Percentiles rank a stretch among this genome's conserved stretches.
Conservation (phyloP, 768 basidiomycete genomes). For the Agaricus blazei region DNA sequence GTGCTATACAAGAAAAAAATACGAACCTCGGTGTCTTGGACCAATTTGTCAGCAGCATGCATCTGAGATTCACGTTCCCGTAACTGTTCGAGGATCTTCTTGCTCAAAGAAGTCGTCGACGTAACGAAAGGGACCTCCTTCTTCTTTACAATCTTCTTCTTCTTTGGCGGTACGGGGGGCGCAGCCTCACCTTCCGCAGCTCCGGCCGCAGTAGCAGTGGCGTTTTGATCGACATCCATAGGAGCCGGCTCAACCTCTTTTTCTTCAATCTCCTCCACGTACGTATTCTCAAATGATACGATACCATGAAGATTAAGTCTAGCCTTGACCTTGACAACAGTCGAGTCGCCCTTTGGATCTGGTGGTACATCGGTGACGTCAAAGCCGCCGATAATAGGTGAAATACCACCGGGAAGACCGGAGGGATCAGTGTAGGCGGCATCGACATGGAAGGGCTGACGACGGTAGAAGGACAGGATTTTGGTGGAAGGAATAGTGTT, state of each 20-base stretch:
- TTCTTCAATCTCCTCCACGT: constrained; percentile 80
- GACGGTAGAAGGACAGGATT: constrained; percentile 91
- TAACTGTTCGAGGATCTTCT: constrained; percentile 53
- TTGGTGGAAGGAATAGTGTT: constrained; percentile 92
- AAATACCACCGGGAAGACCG: constrained; percentile 69
- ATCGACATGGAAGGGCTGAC: constrained; percentile 83
- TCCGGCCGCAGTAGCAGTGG: too few relatives aligned
- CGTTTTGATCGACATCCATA: constrained; percentile 58
- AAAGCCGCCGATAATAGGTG: constrained; percentile 83
- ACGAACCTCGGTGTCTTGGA: constrained; percentile 92
- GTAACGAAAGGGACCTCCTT: constrained; percentile 73
- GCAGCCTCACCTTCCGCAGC: constrained; percentile 26
- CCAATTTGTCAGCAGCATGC: constrained; percentile 90
- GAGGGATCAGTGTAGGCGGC: constrained; percentile 75
- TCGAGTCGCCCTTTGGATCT: constrained; percentile 63
- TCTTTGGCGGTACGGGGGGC: constrained; percentile 56
- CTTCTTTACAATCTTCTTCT: constrained; percentile 84
- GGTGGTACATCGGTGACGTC: constrained; percentile 77
- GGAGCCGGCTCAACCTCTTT: constrained; percentile 55
- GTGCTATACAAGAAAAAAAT: background rate
- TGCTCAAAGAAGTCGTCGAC: constrained; percentile 60
- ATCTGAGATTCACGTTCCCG: constrained; percentile 86
- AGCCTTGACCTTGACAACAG: constrained; percentile 87
- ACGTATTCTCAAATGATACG: constrained; percentile 81
- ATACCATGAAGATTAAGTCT: constrained; percentile 83